phyloP scores from a whole-genome alignment of 2,329 filamentous ascomycete genomes.

The Colletotrichum chlorophyti region DNA sequence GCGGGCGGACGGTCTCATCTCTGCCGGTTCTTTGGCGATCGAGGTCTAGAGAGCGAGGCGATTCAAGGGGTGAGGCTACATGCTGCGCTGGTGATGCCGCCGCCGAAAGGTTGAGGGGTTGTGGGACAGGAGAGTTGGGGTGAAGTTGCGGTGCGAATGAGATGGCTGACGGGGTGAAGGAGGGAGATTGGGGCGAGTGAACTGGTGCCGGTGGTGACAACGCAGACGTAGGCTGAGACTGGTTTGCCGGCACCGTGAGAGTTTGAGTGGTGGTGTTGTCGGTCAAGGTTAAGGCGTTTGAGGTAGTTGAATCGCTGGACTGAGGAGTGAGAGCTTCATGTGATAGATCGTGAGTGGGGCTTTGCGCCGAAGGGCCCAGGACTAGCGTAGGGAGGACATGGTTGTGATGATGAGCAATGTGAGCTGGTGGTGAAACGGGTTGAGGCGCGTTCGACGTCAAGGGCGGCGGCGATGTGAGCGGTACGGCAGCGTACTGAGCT shows the following conservation, averaged over 20 bases:
- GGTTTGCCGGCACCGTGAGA: constrained; percentile 7
- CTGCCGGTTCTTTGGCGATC: constrained; percentile 14
- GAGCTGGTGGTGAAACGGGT: constrained; percentile 3
- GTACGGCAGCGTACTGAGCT: constrained; percentile 8
- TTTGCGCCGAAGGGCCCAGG: constrained; percentile 20
- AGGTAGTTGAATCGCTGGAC: constrained; percentile 10
- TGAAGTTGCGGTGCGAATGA: constrained; percentile 27
- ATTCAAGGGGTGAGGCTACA: constrained; percentile 22
- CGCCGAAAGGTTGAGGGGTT: constrained; percentile 20
- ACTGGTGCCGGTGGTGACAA: constrained; percentile 5
- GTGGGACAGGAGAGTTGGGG: constrained; percentile 21
- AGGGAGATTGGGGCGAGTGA: constrained; percentile 16
- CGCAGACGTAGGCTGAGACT: constrained; percentile 15
- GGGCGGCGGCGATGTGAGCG: constrained; percentile 19
- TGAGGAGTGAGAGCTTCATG: constrained; percentile 8
- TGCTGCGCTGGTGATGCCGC: constrained; percentile 18
- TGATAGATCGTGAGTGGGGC: constrained; percentile 17
- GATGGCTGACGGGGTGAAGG: constrained; percentile 22
- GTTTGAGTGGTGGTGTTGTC: constrained; percentile 15
- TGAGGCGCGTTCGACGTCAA: constrained; percentile 5
- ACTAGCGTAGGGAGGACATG: constrained; percentile 15
- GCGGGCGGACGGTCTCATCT: constrained; percentile 17
- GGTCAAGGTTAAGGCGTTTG: constrained; percentile 12
- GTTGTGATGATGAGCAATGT: constrained; percentile 1
- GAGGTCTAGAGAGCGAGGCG: constrained; percentile 20